Evolutionary conservation across 805 yeast species (phyloP).

Genomic region (Wickerhamiella australiensis): DNA sequence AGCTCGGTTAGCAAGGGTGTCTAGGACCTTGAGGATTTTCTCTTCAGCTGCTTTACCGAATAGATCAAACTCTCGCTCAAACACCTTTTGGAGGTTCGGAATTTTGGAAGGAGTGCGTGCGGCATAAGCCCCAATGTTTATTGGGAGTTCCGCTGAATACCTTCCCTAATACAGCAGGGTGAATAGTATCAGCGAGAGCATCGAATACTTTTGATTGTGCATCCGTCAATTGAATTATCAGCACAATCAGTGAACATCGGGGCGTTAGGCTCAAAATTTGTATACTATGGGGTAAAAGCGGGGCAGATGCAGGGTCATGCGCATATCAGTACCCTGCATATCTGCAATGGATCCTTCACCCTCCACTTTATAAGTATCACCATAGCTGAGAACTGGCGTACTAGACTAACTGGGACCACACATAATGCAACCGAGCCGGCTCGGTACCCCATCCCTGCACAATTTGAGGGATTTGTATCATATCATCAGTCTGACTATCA

Average conservation of each 20-base stretch:
- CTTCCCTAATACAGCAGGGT: neutral
- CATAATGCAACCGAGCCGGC: too few relatives aligned
- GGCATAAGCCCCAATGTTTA: neutral
- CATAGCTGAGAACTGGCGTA: too few relatives aligned
- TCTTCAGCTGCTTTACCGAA: neutral
- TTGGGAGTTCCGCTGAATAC: neutral
- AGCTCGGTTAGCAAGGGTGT: slow-evolving; percentile 19
- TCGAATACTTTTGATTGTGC: neutral
- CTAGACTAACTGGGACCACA: too few relatives aligned
- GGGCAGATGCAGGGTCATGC: neutral
- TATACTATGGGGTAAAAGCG: neutral
- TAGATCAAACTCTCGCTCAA: neutral
- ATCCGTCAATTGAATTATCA: neutral
- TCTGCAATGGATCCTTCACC: too few relatives aligned
- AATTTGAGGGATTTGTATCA: too few relatives aligned
- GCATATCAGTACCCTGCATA: too few relatives aligned
- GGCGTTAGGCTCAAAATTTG: too few relatives aligned
- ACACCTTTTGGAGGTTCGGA: neutral
- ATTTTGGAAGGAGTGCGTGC: neutral
- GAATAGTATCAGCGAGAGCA: slow-evolving; percentile 6
- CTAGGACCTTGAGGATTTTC: slow-evolving; percentile 17
- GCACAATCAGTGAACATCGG: too few relatives aligned
- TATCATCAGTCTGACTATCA: too few relatives aligned
- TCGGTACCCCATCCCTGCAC: too few relatives aligned
- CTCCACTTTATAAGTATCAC: too few relatives aligned